phyloP scores from a whole-genome alignment of 208 protist genomes.

The Crithidia thermophila region DNA sequence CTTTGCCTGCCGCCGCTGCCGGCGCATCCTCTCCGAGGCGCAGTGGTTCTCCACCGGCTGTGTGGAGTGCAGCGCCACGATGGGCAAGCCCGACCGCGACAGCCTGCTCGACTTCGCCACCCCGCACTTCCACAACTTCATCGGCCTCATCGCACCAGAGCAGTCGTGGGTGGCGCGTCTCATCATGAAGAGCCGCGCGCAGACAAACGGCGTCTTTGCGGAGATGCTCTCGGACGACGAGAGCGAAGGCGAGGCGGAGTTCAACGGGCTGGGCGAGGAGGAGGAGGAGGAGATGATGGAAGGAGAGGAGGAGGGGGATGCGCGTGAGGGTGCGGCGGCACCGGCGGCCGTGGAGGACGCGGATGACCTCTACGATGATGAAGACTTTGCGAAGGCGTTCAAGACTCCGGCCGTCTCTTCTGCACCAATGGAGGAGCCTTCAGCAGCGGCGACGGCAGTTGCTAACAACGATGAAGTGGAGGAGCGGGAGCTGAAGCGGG shows the following conservation, averaged over 20 bases:
- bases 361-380: neutral
- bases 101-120: slow-evolving; percentile 76
- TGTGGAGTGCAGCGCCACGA: slow-evolving; percentile 62
- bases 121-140: slow-evolving; percentile 82
- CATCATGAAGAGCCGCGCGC: slow-evolving; percentile 50
- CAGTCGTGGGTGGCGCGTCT: slow-evolving; percentile 87
- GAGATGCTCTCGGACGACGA: slow-evolving; percentile 66
- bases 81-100: slow-evolving; percentile 52
- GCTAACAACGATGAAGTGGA: neutral
- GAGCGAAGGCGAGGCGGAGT: slow-evolving; percentile 27
- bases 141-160: slow-evolving; percentile 82
- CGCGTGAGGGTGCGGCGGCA: neutral
- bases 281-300: slow-evolving; percentile 9
- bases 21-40: slow-evolving; percentile 68
- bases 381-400: neutral
- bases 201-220: slow-evolving; percentile 77
- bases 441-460: neutral
- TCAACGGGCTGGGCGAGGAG: slow-evolving; percentile 22
- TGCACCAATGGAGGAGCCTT: neutral
- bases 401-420: neutral
- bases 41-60: slow-evolving; percentile 84
- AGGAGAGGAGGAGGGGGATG: neutral
- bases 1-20: slow-evolving; percentile 80
- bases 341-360: neutral
- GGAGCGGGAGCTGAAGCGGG: slow-evolving; percentile 3